Evolutionary conservation across 163 green algal species (phyloP).

Genomic region (Scenedesmus sp.): DNA sequence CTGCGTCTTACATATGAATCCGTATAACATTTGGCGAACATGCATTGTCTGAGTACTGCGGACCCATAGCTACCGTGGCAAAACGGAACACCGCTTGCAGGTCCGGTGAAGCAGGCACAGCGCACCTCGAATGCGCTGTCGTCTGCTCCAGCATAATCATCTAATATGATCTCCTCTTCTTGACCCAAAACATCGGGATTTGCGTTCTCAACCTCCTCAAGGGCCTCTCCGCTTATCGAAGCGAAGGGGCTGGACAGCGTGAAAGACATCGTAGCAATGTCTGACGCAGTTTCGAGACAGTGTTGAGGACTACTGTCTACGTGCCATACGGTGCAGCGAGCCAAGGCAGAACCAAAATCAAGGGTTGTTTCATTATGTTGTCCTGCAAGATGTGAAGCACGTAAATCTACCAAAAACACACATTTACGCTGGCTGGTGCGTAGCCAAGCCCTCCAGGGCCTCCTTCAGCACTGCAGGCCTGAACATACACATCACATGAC

Average conservation of each 20-base stretch:
- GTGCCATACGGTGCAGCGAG: not conserved
- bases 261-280: not conserved
- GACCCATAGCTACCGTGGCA: not conserved
- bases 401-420: not conserved
- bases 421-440: no score
- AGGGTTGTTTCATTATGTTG: not conserved
- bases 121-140: slow-evolving; percentile 2
- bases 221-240: slow-evolving; percentile 10
- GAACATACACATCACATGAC: not conserved
- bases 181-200: not conserved
- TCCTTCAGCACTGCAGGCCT: not conserved
- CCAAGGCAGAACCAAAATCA: not conserved
- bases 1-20: not conserved
- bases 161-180: not conserved
- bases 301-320: not conserved
- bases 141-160: not conserved
- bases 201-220: not conserved
- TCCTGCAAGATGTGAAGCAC: not conserved
- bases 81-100: slow-evolving; percentile 1
- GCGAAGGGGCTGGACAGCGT: slow-evolving; percentile 29
- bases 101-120: not conserved
- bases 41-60: not conserved
- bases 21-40: not conserved
- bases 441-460: not conserved
- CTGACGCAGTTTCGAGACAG: not conserved